phyloP scores from a whole-genome alignment of 805 yeast genomes.

The Kregervanrija delftensis region DNA sequence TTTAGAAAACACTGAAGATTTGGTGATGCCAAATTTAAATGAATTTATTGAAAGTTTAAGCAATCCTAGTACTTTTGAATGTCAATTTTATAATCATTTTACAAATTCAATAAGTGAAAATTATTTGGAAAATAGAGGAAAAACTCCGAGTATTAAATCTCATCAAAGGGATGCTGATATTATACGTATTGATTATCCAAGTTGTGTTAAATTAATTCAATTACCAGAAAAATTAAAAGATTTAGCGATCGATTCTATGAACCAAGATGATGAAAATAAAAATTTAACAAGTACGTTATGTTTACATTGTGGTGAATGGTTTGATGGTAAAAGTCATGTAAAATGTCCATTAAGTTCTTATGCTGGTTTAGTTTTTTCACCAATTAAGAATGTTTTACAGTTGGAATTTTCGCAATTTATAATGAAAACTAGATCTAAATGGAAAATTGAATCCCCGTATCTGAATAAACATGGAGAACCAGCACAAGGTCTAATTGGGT shows the following conservation, averaged over 20 bases:
- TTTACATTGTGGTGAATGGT: conserved; percentile 20
- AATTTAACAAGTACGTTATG: conserved; percentile 11
- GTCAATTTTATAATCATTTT: conserved; percentile 9
- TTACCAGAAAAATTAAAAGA: conserved; percentile 32
- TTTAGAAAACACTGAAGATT: conserved; percentile 10
- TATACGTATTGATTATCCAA: conserved; percentile 41
- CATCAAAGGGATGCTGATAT: conserved; percentile 4
- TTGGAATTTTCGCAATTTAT: conserved; percentile 6
- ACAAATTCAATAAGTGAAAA: too few relatives aligned
- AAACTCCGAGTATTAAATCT: background rate
- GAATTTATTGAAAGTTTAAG: conserved; percentile 13
- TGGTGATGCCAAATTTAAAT: conserved; percentile 13
- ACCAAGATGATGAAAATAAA: background rate
- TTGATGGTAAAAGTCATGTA: conserved; percentile 13
- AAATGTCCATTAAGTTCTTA: conserved; percentile 17
- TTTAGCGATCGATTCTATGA: conserved; percentile 3
- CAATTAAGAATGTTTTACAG: conserved; percentile 17
- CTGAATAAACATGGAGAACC: conserved; percentile 72
- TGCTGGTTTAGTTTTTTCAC: conserved; percentile 21
- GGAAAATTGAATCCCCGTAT: conserved; percentile 53
- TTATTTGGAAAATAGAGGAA: too few relatives aligned
- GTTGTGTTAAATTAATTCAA: conserved; percentile 43
- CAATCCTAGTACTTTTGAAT: conserved; percentile 12
- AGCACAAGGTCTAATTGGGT: conserved; percentile 45
- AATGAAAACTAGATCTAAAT: conserved; percentile 10